phyloP scores from a whole-genome alignment of 495 filamentous ascomycete species.

The Cryomyces minteri region DNA sequence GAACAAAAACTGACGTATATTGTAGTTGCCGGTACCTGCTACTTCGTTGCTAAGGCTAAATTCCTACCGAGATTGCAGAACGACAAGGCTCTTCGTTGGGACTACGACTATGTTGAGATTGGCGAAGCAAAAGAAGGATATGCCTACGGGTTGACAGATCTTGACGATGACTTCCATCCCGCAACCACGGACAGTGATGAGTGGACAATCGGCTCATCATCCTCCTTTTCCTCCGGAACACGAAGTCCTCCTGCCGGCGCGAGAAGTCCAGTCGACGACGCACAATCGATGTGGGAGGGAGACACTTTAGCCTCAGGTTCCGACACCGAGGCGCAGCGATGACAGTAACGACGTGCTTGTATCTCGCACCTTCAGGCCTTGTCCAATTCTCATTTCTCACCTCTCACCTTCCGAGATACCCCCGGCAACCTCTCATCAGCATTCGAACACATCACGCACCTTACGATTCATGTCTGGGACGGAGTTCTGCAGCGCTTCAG shows the following conservation, averaged over 20 bases:
- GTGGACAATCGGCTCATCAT: slow-evolving; percentile 58
- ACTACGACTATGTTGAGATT: slow-evolving; percentile 83
- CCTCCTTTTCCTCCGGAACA: slow-evolving; percentile 40
- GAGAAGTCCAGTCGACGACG: slow-evolving; percentile 39
- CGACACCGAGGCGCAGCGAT: slow-evolving; percentile 15
- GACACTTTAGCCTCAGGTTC: slow-evolving; percentile 36
- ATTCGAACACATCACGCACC: no score
- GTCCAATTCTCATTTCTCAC: no score
- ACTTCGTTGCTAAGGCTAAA: slow-evolving; percentile 58
- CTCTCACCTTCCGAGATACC: no score
- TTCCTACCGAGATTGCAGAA: slow-evolving; percentile 66
- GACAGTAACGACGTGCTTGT: not conserved
- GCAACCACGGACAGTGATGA: slow-evolving; percentile 37
- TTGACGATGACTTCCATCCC: slow-evolving; percentile 35
- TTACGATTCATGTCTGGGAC: no score
- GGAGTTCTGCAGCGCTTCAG: no score
- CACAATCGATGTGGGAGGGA: slow-evolving; percentile 38
- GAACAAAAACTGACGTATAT: slow-evolving; percentile 2
- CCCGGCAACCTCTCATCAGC: no score
- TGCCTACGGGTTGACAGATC: slow-evolving; percentile 35
- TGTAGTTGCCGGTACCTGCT: slow-evolving; percentile 51
- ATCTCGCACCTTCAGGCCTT: no score
- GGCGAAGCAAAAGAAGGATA: slow-evolving; percentile 40
- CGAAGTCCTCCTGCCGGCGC: slow-evolving; percentile 15
- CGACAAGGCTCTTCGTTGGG: slow-evolving; percentile 79